Evolutionary conservation across 2,329 filamentous ascomycete species (phyloP), one percentile per base, ranked within the genome.

Genomic region (Microascus cirrosus): DNA sequence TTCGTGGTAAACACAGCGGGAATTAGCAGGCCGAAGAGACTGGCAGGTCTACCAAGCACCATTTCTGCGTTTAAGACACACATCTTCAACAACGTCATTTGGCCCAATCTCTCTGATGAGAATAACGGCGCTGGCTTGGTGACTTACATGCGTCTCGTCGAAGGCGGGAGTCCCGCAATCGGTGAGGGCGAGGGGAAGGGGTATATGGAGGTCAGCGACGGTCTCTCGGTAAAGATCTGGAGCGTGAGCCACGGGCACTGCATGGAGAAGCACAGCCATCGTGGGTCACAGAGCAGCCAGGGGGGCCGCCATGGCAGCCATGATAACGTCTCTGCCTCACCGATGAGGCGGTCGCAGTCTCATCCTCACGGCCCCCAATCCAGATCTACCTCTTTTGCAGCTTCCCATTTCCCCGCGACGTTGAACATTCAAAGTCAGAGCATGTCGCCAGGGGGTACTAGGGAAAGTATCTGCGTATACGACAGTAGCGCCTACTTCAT

Each of bases 61-160:
- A 92, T 99, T 56, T 81, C 90, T 53, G 92, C 93, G 0, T 86
- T 99, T 71, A 97, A 96, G 69, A 84, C 79, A 0, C 92, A 99
- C 71, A 90, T 99, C 60, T 99, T 99, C 76, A 99, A 99, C 72
- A 95, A 96, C 66, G 77, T 96, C 59, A 95, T 97, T 57, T 99
- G 94, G 94, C 94, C 94, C 0, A 99, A 99, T 64, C 74, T 99
- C 45, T 95, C 90, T 0, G 93, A 99, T 66, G 94, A 99, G 72
- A 94, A 96, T 69, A 91, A 92, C 36, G 94, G 94, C 25, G 92
- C 92, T 3, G 94, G 94, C 0, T 79, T 99, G 32, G 84, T 99
- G 36, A 96, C 90, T 0, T 97, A 95, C 65, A 86, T 91, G 69
- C 83, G 94, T 18, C 77, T 99, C 11, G 86, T 90, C 5, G 92